Evolutionary conservation across 352 stramenopile species (phyloP).

Genomic region (Phytophthora colocasiae): DNA sequence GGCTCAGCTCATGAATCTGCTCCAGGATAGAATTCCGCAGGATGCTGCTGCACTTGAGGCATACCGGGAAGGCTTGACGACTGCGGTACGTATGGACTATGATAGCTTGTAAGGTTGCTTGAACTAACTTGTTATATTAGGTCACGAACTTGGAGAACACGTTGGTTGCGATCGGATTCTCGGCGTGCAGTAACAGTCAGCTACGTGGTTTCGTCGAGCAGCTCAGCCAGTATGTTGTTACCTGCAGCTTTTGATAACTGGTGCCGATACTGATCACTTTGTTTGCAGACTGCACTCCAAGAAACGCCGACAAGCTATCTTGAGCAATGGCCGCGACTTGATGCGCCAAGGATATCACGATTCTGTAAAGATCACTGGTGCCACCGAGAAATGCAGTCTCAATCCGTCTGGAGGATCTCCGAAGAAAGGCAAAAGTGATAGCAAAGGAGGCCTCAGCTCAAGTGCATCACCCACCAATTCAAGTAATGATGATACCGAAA

Average conservation of each 20-base stretch:
- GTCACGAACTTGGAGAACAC: slow-evolving; percentile 58
- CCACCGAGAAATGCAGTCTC: slow-evolving; percentile 65
- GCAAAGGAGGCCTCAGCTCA: slow-evolving; percentile 9
- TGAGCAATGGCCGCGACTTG: slow-evolving; percentile 56
- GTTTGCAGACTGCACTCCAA: slow-evolving; percentile 66
- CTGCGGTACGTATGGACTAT: slow-evolving; percentile 37
- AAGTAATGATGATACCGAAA: slow-evolving; percentile 45
- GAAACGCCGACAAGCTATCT: slow-evolving; percentile 68
- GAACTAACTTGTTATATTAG: slow-evolving; percentile 32
- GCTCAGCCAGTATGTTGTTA: slow-evolving; percentile 62
- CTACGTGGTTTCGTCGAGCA: slow-evolving; percentile 65
- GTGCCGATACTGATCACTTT: slow-evolving; percentile 1
- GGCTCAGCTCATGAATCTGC: slow-evolving; percentile 60
- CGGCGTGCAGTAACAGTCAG: slow-evolving; percentile 57
- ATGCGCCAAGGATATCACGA: slow-evolving; percentile 71
- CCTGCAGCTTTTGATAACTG: neutral
- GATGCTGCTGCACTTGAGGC: slow-evolving; percentile 53
- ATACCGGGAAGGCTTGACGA: slow-evolving; percentile 54
- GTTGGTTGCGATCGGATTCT: slow-evolving; percentile 56
- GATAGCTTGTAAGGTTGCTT: neutral
- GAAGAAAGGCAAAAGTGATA: slow-evolving; percentile 46
- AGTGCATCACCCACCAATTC: slow-evolving; percentile 5
- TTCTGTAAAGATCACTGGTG: slow-evolving; percentile 60
- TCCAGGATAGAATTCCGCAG: slow-evolving; percentile 78
- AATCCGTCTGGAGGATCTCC: slow-evolving; percentile 39